These are phyloP conservation scores for Hortaea sp. DNA, from an alignment of 2,329 filamentous ascomycete genomes.

Conservation along the genomic window DNA sequence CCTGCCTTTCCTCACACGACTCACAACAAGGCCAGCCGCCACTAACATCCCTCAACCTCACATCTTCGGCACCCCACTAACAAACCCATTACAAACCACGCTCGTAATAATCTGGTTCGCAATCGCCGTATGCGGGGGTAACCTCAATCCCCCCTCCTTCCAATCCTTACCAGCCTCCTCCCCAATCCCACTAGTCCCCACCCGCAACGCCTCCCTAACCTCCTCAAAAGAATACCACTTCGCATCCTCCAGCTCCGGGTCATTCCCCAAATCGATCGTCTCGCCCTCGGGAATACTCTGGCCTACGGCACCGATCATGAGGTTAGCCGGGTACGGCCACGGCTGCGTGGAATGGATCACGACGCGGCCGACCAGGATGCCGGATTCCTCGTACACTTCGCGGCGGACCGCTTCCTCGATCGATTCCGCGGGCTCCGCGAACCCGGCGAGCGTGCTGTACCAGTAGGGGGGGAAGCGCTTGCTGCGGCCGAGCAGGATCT, in stretches of 20 bases:
- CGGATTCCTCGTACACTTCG: constrained; percentile 43
- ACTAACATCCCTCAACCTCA: constrained; percentile 10
- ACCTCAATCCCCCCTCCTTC: constrained; percentile 63
- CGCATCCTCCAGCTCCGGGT: constrained; percentile 83
- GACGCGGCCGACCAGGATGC: constrained; percentile 38
- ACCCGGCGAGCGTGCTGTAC: constrained; percentile 70
- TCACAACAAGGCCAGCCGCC: too few relatives aligned
- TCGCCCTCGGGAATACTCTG: constrained; percentile 73
- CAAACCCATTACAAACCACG: constrained; percentile 61
- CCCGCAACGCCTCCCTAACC: constrained; percentile 60
- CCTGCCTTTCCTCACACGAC: too few relatives aligned
- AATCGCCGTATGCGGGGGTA: constrained; percentile 84
- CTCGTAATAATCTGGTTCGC: constrained; percentile 79
- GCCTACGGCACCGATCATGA: constrained; percentile 60
- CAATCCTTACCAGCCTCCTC: constrained; percentile 56
- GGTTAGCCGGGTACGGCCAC: constrained; percentile 44
- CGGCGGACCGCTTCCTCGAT: constrained; percentile 43
- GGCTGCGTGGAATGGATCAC: constrained; percentile 43
- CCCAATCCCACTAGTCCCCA: constrained; percentile 58
- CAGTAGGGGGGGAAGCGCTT: constrained; percentile 74
- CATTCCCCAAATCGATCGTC: constrained; percentile 70
- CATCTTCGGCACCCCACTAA: constrained; percentile 41
- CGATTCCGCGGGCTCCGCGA: constrained; percentile 41
- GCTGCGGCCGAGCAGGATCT: constrained; percentile 73
- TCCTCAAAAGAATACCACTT: constrained; percentile 81